phyloP scores from a whole-genome alignment of 148 eudicot genomes.

The Rhododendron griersonianum region DNA sequence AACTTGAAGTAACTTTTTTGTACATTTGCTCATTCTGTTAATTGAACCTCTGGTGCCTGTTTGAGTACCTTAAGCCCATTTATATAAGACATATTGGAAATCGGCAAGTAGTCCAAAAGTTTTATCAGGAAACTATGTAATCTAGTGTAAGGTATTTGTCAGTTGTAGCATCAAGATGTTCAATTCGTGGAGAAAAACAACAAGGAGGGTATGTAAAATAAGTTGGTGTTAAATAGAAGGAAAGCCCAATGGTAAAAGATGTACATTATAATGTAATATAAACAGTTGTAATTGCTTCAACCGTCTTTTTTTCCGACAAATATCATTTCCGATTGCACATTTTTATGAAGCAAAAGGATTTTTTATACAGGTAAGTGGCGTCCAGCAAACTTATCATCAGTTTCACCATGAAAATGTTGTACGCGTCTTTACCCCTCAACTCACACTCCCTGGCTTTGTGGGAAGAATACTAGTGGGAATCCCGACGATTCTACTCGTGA shows the following conservation, averaged over 20 bases:
- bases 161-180: not conserved
- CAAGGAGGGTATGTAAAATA: not conserved
- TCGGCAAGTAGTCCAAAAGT: not conserved
- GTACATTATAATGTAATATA: not conserved
- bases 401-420: conserved; percentile 84
- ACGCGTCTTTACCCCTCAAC: conserved; percentile 64
- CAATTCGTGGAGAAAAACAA: not conserved
- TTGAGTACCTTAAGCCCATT: not conserved
- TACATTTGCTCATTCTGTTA: not conserved
- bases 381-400: conserved; percentile 82
- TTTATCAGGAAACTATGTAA: not conserved
- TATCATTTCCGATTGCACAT: not conserved
- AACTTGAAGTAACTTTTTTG: not conserved
- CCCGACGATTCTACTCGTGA: conserved; percentile 82
- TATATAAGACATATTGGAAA: not conserved
- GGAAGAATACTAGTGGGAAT: conserved; percentile 77
- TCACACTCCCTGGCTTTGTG: conserved; percentile 43
- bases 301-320: not conserved
- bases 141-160: not conserved
- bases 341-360: not conserved
- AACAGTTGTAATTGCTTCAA: not conserved
- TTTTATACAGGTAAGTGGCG: conserved; percentile 59
- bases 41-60: not conserved
- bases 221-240: not conserved
- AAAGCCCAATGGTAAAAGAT: not conserved